Evolutionary conservation across 177 flowering plant genomes (phyloP).

Genomic region (Vitis hybrid): DNA sequence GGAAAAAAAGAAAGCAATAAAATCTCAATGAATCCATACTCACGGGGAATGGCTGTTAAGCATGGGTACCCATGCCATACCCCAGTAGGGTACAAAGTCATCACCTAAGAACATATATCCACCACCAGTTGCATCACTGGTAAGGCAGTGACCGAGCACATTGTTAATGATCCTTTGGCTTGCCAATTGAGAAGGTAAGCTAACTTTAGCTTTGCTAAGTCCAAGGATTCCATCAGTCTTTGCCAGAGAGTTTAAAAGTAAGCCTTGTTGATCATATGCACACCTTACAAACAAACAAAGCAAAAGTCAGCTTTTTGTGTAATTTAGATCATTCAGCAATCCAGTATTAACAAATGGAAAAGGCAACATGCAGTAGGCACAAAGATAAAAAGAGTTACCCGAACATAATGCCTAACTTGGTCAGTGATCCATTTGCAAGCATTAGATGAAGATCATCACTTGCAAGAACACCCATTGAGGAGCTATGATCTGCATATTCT

Average conservation of each 20-base stretch:
- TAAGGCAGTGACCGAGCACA: constrained; percentile 74
- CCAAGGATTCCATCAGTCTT: constrained; percentile 84
- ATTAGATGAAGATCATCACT: constrained; percentile 56
- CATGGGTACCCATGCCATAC: constrained; percentile 84
- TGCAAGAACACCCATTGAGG: constrained; percentile 78
- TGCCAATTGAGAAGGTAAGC: constrained; percentile 77
- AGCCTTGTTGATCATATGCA: constrained; percentile 84
- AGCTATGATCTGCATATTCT: constrained; percentile 81
- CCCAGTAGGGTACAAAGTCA: constrained; percentile 57
- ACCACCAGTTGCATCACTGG: constrained; percentile 33
- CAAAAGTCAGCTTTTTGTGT: constrained; percentile 3
- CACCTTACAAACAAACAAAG: constrained; percentile 40
- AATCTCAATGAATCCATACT: constrained; percentile 26
- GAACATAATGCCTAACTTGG: constrained; percentile 45
- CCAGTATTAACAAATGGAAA: neutral
- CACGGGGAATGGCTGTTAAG: constrained; percentile 49
- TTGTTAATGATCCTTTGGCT: constrained; percentile 57
- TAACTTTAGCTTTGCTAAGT: constrained; percentile 59
- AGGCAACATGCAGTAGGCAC: neutral
- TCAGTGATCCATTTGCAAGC: constrained; percentile 51
- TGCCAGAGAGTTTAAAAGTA: constrained; percentile 50
- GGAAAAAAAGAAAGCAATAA: neutral
- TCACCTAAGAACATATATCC: constrained; percentile 82
- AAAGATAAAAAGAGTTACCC: constrained; percentile 42
- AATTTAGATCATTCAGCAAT: neutral